Evolutionary conservation across 2,329 filamentous ascomycete genomes (phyloP).

Genomic region (Pseudovirgaria hyperparasitica): DNA sequence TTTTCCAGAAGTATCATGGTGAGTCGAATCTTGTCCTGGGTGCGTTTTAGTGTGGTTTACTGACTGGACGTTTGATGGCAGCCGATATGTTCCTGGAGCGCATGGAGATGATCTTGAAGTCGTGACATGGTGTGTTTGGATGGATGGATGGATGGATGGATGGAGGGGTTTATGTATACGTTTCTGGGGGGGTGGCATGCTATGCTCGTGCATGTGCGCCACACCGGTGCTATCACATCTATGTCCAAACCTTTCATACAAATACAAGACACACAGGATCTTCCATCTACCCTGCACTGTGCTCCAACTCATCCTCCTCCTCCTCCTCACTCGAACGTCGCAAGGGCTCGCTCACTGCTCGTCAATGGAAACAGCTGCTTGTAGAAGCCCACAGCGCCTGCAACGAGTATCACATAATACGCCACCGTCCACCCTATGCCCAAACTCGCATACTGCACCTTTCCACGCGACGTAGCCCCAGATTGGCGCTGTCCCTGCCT

Average conservation of each 20-base stretch:
- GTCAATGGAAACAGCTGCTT: constrained; percentile 60
- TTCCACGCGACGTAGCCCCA: too few species aligned
- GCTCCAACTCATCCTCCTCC: too few species aligned
- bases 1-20: constrained; percentile 83
- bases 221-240: too few species aligned
- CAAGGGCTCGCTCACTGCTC: too few species aligned
- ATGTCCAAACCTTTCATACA: too few species aligned
- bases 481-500: constrained; percentile 8
- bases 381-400: constrained; percentile 61
- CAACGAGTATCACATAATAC: constrained; percentile 68
- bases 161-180: too few species aligned
- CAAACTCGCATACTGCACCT: constrained; percentile 15
- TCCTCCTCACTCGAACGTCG: too few species aligned
- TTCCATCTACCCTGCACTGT: too few species aligned
- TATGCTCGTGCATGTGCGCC: too few species aligned
- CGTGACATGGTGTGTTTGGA: constrained; percentile 13
- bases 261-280: too few species aligned
- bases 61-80: constrained; percentile 12
- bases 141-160: background rate
- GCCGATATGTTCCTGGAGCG: constrained; percentile 67
- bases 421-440: constrained; percentile 53
- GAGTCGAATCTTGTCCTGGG: constrained; percentile 10
- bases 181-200: too few species aligned
- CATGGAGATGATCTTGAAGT: constrained; percentile 59
- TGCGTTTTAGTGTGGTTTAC: background rate